Base-by-base conservation (phyloP, 2,329 filamentous ascomycete genomes). In the Aspergillus glaucus region DNA sequence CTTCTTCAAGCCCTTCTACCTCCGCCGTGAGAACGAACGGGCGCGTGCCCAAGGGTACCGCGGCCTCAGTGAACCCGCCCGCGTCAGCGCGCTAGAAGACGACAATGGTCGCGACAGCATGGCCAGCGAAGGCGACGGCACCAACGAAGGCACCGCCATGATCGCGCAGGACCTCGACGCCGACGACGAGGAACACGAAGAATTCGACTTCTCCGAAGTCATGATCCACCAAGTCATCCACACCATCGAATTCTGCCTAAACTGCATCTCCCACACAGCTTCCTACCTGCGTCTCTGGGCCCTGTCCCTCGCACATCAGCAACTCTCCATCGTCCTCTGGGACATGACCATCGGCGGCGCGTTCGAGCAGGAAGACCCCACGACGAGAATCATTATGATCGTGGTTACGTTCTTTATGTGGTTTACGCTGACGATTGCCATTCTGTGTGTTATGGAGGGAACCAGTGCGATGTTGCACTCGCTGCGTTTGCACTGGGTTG, bases 221-320 rank as follows among this genome's bases (percentile, higher is more conserved):
- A 96, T 98, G 90, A 98, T 98, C 65, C 93, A 98, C 73, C 93
- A 98, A 71, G 83, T 96, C 67, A 98, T 98, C 64, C 94, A 97
- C 75, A 97, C 92, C 15, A 97, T 97, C 63, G 90, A 98, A 79
- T 98, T 98, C 77, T 98, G 93, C 68, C 80, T 98, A 61, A 98
- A 98, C 78, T 97, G 92, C 70, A 92, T 98, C 55, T 98, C 93
- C 26, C 93, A 98, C 74, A 98, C 94, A 4, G 93, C 93, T 4
- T 98, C 93, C 1, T 98, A 98, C 73, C 86, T 98, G 43, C 93
- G 93, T 77, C 87, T 98, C 41, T 98, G 93, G 93, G 93, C 93
- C 28, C 73, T 98, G 60, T 98, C 93, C 2, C 85, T 98, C 51
- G 93, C 93, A 28, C 93, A 98, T 77, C 93, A 98, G 70, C 93